These are phyloP conservation scores for Clonostachys byssicola DNA, from an alignment of 2,329 filamentous ascomycete genomes.

Conservation along the genomic window DNA sequence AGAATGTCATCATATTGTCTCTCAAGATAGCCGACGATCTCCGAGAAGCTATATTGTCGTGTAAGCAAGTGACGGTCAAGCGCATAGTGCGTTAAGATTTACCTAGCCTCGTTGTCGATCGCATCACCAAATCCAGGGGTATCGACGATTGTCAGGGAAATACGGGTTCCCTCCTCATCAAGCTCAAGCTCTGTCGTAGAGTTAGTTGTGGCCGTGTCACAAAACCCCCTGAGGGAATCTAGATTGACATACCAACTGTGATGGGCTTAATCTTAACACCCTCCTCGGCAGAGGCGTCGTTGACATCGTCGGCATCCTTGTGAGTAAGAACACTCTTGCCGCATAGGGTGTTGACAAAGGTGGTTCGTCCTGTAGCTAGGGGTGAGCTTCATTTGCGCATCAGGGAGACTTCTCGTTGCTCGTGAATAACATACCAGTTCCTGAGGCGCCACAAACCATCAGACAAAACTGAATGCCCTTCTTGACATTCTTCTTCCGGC, in stretches of 20 bases:
- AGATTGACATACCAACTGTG: slow-evolving; percentile 70
- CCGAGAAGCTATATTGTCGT: slow-evolving; percentile 66
- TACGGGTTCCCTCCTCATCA: slow-evolving; percentile 96
- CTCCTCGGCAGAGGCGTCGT: slow-evolving; percentile 87
- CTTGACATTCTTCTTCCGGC: slow-evolving; percentile 99
- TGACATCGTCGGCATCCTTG: slow-evolving; percentile 90
- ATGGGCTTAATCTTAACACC: slow-evolving; percentile 98
- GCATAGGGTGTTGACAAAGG: slow-evolving; percentile 99
- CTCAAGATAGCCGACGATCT: slow-evolving; percentile 98
- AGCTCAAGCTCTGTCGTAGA: slow-evolving; percentile 72
- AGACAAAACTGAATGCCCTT: slow-evolving; percentile 99
- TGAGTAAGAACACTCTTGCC: slow-evolving; percentile 86
- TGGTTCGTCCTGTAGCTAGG: slow-evolving; percentile 72
- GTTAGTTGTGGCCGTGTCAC: neutral
- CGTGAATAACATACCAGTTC: slow-evolving; percentile 69
- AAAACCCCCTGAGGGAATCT: neutral
- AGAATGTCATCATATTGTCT: slow-evolving; percentile 99
- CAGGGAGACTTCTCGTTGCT: neutral
- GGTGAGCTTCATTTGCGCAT: neutral
- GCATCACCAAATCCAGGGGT: slow-evolving; percentile 98
- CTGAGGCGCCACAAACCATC: slow-evolving; percentile 99
- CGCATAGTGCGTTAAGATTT: slow-evolving; percentile 12
- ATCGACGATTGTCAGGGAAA: slow-evolving; percentile 97
- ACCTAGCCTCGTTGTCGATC: slow-evolving; percentile 99
- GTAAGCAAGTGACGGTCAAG: slow-evolving; percentile 1